A percentile compares a stretch with the other conserved stretches of the same genome.
Conservation (phyloP, 495 filamentous ascomycete species). For the Xylaria venustula region DNA sequence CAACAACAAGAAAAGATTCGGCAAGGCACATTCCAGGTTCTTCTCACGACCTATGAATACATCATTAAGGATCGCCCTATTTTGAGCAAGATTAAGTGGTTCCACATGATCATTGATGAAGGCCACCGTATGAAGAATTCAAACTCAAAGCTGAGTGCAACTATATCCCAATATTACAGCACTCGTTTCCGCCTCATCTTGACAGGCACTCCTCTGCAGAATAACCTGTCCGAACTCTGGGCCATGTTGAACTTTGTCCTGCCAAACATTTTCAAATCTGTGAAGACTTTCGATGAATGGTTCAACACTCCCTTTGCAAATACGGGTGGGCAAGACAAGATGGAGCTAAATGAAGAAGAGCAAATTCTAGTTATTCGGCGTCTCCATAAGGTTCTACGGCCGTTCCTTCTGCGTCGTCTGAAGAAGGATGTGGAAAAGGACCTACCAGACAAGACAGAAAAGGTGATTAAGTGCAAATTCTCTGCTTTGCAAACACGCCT, state of each 20-base stretch:
- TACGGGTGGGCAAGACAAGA: conserved; percentile 95
- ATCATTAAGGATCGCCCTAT: conserved; percentile 98
- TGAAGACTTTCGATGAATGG: conserved; percentile 99
- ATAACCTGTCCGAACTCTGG: conserved; percentile 96
- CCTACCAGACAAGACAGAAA: conserved; percentile 95
- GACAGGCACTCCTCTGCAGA: conserved; percentile 95
- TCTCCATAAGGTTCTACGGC: conserved; percentile 94
- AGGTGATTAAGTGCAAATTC: conserved; percentile 98
- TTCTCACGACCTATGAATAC: conserved; percentile 97
- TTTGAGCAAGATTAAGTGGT: conserved; percentile 96
- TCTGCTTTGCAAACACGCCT: conserved; percentile 89
- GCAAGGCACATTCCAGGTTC: conserved; percentile 91
- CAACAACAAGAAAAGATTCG: conserved; percentile 90
- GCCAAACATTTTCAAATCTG: conserved; percentile 98
- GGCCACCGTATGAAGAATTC: conserved; percentile 99
- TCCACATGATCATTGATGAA: conserved; percentile 99
- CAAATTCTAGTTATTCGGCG: conserved; percentile 96
- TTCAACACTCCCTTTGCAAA: conserved; percentile 99
- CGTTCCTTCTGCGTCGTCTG: conserved; percentile 94
- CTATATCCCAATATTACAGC: conserved; percentile 89
- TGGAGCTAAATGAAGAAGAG: conserved; percentile 99
- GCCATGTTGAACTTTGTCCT: conserved; percentile 97
- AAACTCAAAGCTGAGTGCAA: conserved; percentile 94
- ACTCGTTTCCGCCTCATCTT: conserved; percentile 94
- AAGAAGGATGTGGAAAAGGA: conserved; percentile 99